phyloP scores from a whole-genome alignment of 305 asterid genomes.

The Salvia sclarea region DNA sequence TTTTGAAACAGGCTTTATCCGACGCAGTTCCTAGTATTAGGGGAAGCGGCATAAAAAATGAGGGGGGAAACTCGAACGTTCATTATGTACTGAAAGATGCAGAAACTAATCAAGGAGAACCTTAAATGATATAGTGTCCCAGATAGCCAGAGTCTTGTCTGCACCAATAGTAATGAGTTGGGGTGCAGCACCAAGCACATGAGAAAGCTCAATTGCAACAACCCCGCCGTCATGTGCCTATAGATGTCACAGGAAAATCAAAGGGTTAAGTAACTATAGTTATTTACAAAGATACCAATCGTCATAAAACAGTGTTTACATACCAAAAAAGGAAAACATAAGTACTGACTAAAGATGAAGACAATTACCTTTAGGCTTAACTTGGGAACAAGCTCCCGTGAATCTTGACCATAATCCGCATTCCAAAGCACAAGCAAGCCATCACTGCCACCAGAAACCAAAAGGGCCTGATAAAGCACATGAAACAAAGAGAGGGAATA shows the following conservation, averaged over 20 bases:
- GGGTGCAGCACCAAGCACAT: constrained; percentile 85
- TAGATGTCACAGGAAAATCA: constrained; percentile 28
- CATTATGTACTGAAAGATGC: constrained; percentile 5
- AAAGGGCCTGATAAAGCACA: constrained; percentile 63
- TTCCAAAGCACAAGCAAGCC: constrained; percentile 95
- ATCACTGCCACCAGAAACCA: constrained; percentile 96
- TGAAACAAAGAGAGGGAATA: constrained; percentile 28
- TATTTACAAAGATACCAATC: constrained; percentile 21
- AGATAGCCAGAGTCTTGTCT: constrained; percentile 85
- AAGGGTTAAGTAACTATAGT: constrained; percentile 8
- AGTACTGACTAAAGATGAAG: constrained; percentile 13
- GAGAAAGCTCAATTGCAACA: constrained; percentile 88
- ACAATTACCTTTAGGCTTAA: constrained; percentile 77
- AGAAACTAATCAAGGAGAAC: constrained; percentile 33
- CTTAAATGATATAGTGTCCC: constrained; percentile 90
- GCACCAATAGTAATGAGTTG: constrained; percentile 95
- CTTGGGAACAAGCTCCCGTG: constrained; percentile 95
- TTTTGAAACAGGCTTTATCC: constrained; percentile 95
- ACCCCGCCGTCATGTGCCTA: constrained; percentile 97
- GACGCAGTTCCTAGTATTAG: constrained; percentile 63
- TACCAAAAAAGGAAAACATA: not conserved
- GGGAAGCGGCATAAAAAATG: constrained; percentile 31
- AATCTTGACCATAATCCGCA: constrained; percentile 93
- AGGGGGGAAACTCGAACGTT: not conserved
- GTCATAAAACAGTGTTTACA: not conserved